These are phyloP conservation scores for Cytospora chrysosperma DNA, from an alignment of 2,329 filamentous ascomycete species.

Conservation along the genomic window DNA sequence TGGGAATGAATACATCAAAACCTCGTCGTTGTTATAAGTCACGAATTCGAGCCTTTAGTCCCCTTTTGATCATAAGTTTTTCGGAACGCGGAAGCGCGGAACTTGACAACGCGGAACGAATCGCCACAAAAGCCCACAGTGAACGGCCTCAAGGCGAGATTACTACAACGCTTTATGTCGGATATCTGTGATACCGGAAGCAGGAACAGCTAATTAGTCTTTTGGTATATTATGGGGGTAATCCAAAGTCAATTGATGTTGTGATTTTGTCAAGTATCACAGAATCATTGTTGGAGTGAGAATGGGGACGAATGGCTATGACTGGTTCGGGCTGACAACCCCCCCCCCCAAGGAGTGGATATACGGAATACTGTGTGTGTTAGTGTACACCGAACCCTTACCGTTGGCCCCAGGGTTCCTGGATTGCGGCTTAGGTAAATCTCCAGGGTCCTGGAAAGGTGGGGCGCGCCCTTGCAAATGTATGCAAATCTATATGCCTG, in stretches of 20 bases:
- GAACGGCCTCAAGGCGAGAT: slow-evolving; percentile 6
- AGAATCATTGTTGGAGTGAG: too few species aligned
- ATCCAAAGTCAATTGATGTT: neutral
- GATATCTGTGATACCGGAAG: neutral
- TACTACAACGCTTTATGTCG: neutral
- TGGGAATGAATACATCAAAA: neutral
- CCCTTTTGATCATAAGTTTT: slow-evolving; percentile 10
- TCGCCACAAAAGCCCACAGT: neutral
- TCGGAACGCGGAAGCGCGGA: slow-evolving; percentile 17
- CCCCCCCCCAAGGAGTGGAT: too few species aligned
- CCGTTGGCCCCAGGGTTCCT: neutral
- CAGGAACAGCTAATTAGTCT: neutral
- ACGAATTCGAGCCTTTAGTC: neutral
- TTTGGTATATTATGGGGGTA: neutral
- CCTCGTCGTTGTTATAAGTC: neutral
- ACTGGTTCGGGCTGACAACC: neutral
- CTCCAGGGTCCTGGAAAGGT: neutral
- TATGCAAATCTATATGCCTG: neutral
- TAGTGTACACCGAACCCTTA: neutral
- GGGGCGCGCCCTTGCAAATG: neutral
- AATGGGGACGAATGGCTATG: too few species aligned
- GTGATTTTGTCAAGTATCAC: neutral
- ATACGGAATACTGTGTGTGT: too few species aligned
- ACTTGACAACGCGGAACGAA: slow-evolving; percentile 9
- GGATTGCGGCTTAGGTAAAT: neutral